Base-by-base conservation (phyloP, 495 filamentous ascomycete species). In the Penicillium herquei region DNA sequence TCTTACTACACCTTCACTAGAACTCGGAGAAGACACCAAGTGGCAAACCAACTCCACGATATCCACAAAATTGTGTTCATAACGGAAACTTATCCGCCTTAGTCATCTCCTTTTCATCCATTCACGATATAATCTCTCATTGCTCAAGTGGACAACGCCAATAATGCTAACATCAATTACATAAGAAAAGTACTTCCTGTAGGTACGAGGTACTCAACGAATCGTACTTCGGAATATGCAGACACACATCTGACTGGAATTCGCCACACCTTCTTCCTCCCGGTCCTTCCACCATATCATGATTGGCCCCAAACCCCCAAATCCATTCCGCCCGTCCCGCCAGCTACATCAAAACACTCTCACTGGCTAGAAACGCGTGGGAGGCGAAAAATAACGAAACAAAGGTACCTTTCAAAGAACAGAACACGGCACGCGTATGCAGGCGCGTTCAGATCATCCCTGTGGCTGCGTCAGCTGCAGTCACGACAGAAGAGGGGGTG, bases 251-350 rank as follows among this genome's bases (percentile, higher is more conserved):
- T 56, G 54, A 61, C 50, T 56, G 54, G 18, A 55, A 39, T 59
- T 65, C 21, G 62, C 58, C 62, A 65, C 62, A 56, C 55, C 49
- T 58, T 52, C 45, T 56, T 41, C 49, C 16, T 18, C 33, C 47
- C 31, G 7, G 39, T 30, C 6, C 40, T 39, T 14, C 44, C 14
- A 55, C 26, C 12, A 13, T 0, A 6, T 8, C 11, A 30, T 63
- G 16, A 58, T 58, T 64, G 52, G 62, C n/a, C 35, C 14, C 21
- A 6, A 11, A 7, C 43, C 7, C 7, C 30, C 21, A 9, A 45
- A 6, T 41, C 16, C 17, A 18, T 52, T 55, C 57, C 54, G 51
- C 37, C 51, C 41, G 56, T 49, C 52, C 59, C 59, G 52, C n/a
- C n/a, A 10, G 8, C 32, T 30, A 18, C 50, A 39, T 33, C 18